Base-by-base conservation (phyloP, 305 asterid species). In the Fraxinus platypoda region DNA sequence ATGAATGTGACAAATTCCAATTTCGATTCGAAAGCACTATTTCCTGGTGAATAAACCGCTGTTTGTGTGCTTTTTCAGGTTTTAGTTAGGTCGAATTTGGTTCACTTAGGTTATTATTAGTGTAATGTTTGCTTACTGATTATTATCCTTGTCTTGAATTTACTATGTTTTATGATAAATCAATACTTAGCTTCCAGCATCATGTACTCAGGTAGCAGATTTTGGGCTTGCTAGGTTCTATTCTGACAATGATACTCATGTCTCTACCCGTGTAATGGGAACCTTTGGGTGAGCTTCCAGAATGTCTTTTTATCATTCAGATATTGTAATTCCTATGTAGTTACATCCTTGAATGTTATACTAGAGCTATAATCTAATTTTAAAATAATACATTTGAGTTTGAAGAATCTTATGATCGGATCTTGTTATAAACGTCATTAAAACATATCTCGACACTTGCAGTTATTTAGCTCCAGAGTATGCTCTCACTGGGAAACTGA, bases 211-310 rank as follows among this genome's bases (percentile, higher is more conserved):
- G 98, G 98, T 95, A 79, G 99, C 99, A 41, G 99, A 95, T 89
- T 95, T 95, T 70, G 99, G 99, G 89, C 97, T 95, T 81, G 98
- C 99, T 31, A 94, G 97, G 86, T 86, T 95, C 84, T 88, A 90
- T 86, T 87, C 91, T 73, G 99, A 95, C 76, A 84, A 92, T 23
- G 96, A 95, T 80, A 95, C 98, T 79, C 98, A 94, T 78, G 95
- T 95, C 79, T 95, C 98, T 77, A 95, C 98, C 74, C 94, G 98
- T 68, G 97, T 94, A 25, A 95, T 95, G 98, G 98, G 98, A 86
- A 95, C 98, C 82, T 95, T 92, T 49, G 98, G 98, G 98, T 95
- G 88, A 82, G 90, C 76, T 73, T 64, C 34, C 85, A 80, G 52
- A 34, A 74, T 59, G 66, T 57, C 26, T 81, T 21, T 70, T 73